Percentiles rank a stretch among this genome's conserved stretches.
Conservation (phyloP, 176 grass and related monocot species). For the Rhynchospora tenuis region DNA sequence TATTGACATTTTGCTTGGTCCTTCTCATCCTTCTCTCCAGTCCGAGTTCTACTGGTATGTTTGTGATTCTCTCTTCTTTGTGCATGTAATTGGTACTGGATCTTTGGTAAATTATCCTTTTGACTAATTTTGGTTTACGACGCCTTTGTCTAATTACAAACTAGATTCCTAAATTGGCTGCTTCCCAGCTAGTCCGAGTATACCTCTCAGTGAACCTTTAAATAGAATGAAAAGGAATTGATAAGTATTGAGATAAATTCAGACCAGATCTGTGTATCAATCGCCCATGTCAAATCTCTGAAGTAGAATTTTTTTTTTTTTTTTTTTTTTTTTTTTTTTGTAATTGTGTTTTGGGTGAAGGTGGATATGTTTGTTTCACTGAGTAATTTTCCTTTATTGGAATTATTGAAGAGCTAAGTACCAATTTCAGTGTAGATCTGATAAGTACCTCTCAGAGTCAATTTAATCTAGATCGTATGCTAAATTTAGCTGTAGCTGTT, state of each 20-base stretch:
- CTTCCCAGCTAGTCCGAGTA: background rate
- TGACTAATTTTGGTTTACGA: background rate
- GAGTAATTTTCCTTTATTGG: background rate
- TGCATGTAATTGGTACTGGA: background rate
- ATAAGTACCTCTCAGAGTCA: background rate
- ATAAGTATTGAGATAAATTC: background rate
- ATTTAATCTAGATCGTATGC: background rate
- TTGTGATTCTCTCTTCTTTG: background rate
- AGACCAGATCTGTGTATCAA: background rate
- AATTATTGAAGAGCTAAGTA: background rate
- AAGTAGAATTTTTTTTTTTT: background rate
- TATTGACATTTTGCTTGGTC: background rate
- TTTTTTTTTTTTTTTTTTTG: background rate
- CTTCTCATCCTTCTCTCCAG: conserved; percentile 11
- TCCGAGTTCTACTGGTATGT: conserved; percentile 46
- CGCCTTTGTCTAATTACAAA: background rate
- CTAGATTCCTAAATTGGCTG: background rate
- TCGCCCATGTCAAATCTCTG: background rate
- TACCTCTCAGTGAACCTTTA: background rate
- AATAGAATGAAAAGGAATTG: conserved; percentile 7
- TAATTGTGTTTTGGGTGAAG: background rate
- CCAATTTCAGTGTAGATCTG: background rate
- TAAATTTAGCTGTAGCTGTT: background rate
- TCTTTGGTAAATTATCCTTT: conserved; percentile 5
- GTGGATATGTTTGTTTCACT: background rate